Evolutionary conservation across 805 yeast species (phyloP), one percentile per base, ranked within the genome.

Genomic region (Myxozyma vanderwaltii): DNA sequence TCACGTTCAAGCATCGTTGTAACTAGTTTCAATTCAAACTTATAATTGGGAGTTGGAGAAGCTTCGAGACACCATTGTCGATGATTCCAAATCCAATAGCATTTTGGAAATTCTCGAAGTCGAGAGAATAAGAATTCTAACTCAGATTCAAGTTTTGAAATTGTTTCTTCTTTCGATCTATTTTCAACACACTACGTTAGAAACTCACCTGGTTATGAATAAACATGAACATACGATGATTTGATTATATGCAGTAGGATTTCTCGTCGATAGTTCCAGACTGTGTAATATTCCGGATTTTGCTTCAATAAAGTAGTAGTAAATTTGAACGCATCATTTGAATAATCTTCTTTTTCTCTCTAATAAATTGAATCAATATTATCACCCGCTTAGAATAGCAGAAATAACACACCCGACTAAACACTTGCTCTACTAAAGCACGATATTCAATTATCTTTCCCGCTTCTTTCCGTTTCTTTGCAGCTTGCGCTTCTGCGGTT

Each of bases 21-120:
- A 1, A 89, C 91, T 7, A 91, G 78, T 1, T 73, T 77, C 67
- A 94, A 73, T 71, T 94, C 99, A 33, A 68, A 70, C n/a, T 76
- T 71, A 94, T 95, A 90, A n/a, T 59, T 82, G 0, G 69, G 66
- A 1, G 79, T 77, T 35, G 82, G 81, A 19, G 76, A 70, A 29
- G 54, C 57, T 36, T 81, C 79, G 40, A 92, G 73, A 45, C 88
- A 81, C 98, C 99, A 94, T 10, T 81, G 75, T 38, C 99, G 78
- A 71, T 94, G 97, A 67, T 86, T 88, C 97, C 98, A 94, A 12
- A 94, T 85, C 97, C 98, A 94, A 70, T 94, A 94, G 41, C 91
- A 89, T 71, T 94, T 94, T 1, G 99, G 98, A 65, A 74, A 85
- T 56, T 78, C 73, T 55, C 81, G 81, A 66, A 94, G 73, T 64